These are phyloP conservation scores for Solanum lignicaule DNA, from an alignment of 257 asterid genomes.

Conservation along the genomic window DNA sequence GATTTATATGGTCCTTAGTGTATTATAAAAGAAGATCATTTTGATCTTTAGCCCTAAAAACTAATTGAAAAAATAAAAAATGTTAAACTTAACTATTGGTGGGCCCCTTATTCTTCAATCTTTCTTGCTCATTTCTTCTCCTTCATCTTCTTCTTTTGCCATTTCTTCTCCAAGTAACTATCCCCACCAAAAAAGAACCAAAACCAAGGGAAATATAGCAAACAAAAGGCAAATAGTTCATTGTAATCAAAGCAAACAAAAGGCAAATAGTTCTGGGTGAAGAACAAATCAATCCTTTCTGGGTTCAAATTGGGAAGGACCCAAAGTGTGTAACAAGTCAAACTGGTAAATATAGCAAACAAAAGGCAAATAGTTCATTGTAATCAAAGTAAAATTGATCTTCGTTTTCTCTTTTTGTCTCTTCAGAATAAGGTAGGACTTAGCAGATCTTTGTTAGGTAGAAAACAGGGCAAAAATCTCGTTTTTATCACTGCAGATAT, in stretches of 20 bases:
- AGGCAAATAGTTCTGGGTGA: neutral
- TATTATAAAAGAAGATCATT: too few relatives aligned
- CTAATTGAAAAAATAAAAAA: too few relatives aligned
- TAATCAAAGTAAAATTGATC: neutral
- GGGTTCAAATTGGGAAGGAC: neutral
- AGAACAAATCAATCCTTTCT: neutral
- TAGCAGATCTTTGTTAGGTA: neutral
- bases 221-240: neutral
- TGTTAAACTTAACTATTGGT: too few relatives aligned
- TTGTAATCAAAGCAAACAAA: too few relatives aligned
- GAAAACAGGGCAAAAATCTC: neutral
- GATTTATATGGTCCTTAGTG: too few relatives aligned
- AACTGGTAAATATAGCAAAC: neutral
- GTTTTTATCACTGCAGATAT: constrained; percentile 52
- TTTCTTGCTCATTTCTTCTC: too few relatives aligned
- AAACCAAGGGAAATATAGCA: too few relatives aligned
- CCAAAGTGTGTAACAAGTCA: neutral
- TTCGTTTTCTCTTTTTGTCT: neutral
- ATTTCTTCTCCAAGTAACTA: too few relatives aligned
- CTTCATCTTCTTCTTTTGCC: too few relatives aligned
- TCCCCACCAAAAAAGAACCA: too few relatives aligned
- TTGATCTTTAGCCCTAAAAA: too few relatives aligned
- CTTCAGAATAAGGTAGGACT: neutral
- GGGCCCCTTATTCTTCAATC: too few relatives aligned
- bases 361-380: neutral